Base-by-base conservation (phyloP, 169 alveolate genomes). In the Cytauxzoon felis region DNA sequence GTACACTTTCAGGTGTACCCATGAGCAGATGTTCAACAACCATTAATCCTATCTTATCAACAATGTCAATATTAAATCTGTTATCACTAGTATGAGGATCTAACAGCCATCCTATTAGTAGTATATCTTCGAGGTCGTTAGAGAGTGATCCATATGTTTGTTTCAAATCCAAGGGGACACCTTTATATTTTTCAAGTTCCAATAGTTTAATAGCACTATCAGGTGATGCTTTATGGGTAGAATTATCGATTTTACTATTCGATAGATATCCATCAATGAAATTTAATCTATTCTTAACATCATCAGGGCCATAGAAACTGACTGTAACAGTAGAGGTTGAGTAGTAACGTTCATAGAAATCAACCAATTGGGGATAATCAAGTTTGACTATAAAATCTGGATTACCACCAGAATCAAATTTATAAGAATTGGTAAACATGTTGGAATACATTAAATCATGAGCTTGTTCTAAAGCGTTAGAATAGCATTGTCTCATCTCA, bases 331-430 rank as follows among this genome's bases (percentile, higher is more conserved):
- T 91, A 45, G 82, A 61, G 11, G 95, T 95, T 29, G 88, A 87
- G 68, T 92, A 92, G 67, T 71, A 78, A 41, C 68, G 62, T 21
- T 86, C 56, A 60, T 88, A 83, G 52, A 90, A 88, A 27, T 65
- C 66, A 59, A 68, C 82, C 63, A 92, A 82, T 42, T 82, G 82
- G 29, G 80, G 91, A 42, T 79, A 88, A 9, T 83, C 61, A 58
- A 92, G 79, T 30, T 70, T 51, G 19, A 92, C 90, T n/a, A 92
- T 90, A 43, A 53, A 78, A 41, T 72, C 59, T 2, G 96, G 96
- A 64, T 88, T 89, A 6, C 96, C 96, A 11, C 96, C 96, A 26
- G 90, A 78, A 50, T 80, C 91, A 23, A 63, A 79, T 13, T 78
- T 67, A 68, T 92, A 90, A 21, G 82, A 72, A 65, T 80, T 87